phyloP scores from a whole-genome alignment of 768 basidiomycete genomes.

The Tricholoma flavovirens region DNA sequence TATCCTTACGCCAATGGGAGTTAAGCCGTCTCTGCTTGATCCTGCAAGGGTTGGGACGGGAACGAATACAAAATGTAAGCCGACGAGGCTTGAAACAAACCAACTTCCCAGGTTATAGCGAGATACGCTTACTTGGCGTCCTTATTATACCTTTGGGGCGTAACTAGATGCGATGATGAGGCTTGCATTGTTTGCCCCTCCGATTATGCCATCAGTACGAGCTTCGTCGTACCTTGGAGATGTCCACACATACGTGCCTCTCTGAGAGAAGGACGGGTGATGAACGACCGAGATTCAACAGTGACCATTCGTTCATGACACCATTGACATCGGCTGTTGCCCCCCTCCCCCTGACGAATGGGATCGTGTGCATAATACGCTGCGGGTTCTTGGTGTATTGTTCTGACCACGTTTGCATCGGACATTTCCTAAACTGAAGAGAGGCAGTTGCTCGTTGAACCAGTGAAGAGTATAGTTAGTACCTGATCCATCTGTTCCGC shows the following conservation, averaged over 20 bases:
- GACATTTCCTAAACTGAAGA: constrained; percentile 2
- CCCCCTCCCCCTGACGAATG: background rate
- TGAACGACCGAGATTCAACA: background rate
- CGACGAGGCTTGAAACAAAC: constrained; percentile 10
- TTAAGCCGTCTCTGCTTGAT: constrained; percentile 2
- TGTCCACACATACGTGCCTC: background rate
- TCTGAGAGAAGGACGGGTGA: background rate
- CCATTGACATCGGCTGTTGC: background rate
- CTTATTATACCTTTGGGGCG: background rate
- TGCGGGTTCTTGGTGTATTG: background rate
- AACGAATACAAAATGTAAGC: constrained; percentile 5
- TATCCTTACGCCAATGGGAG: constrained; percentile 1
- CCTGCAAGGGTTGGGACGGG: background rate
- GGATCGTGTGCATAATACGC: background rate
- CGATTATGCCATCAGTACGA: background rate
- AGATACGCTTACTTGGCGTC: background rate
- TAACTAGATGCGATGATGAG: background rate
- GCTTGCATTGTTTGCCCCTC: background rate
- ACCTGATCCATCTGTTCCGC: background rate
- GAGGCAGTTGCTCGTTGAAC: constrained; percentile 7
- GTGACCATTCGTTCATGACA: background rate
- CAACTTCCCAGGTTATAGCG: constrained; percentile 3
- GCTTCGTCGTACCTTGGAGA: background rate
- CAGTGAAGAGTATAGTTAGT: constrained; percentile 19
- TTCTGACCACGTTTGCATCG: background rate